Conservation (phyloP, 768 basidiomycete species). For the Mycena galericulata region DNA sequence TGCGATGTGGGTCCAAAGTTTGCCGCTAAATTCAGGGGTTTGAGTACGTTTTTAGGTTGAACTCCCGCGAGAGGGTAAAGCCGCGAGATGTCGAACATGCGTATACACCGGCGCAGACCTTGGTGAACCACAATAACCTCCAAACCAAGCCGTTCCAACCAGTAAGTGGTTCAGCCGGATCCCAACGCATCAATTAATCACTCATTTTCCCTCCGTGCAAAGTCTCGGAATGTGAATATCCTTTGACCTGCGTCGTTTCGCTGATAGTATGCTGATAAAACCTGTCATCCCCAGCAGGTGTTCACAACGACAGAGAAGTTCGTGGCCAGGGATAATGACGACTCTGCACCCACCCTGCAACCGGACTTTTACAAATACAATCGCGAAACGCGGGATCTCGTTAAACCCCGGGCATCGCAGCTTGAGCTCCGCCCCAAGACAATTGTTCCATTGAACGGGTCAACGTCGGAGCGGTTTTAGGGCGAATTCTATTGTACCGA, state of each 20-base stretch:
- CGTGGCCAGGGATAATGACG: not conserved
- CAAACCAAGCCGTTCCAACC: not conserved
- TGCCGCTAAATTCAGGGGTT: not conserved
- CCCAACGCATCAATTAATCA: not conserved
- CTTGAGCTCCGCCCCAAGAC: not conserved
- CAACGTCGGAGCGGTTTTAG: not conserved
- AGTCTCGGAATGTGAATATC: not conserved
- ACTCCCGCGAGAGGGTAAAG: constrained; percentile 3
- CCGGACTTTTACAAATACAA: constrained; percentile 3
- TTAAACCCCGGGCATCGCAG: not conserved
- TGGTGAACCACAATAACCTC: not conserved
- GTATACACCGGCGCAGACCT: not conserved
- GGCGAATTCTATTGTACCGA: too few species aligned
- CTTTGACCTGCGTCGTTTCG: not conserved
- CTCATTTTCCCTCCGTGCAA: not conserved
- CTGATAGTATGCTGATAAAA: not conserved
- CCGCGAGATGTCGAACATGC: not conserved
- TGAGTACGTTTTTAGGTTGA: not conserved
- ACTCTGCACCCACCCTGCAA: not conserved
- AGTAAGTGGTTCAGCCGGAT: not conserved
- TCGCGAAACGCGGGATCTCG: not conserved
- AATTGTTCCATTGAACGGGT: not conserved
- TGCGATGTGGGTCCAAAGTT: constrained; percentile 16
- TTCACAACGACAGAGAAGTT: not conserved
- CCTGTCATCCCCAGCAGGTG: not conserved